Conservation (phyloP, 306 rosid species). For the Rosa rugosa region DNA sequence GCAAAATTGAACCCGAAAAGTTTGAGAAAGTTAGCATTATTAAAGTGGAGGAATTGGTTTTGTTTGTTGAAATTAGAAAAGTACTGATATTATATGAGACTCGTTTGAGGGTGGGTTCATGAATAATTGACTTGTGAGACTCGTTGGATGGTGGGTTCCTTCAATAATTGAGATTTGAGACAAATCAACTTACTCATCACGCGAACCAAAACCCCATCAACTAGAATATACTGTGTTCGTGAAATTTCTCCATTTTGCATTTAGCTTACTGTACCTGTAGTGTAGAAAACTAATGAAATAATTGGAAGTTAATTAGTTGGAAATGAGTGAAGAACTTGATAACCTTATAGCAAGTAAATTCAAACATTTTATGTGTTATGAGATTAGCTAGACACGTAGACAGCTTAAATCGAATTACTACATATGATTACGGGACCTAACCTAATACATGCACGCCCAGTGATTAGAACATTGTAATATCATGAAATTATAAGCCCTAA, state of each 20-base stretch:
- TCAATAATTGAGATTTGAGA: neutral
- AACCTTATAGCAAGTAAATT: too few species aligned
- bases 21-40: neutral
- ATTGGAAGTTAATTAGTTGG: too few species aligned
- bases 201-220: conserved; percentile 1
- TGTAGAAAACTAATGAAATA: too few species aligned
- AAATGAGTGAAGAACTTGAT: too few species aligned
- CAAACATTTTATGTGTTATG: too few species aligned
- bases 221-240: neutral
- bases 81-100: neutral
- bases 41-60: neutral
- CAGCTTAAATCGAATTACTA: too few species aligned
- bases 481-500: too few species aligned
- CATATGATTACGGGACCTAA: neutral
- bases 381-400: too few species aligned
- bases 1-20: neutral
- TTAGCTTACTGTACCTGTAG: too few species aligned
- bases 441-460: neutral
- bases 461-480: too few species aligned
- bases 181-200: conserved; percentile 8
- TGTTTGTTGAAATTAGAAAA: neutral
- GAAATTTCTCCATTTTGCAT: conserved; percentile 13
- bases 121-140: neutral
- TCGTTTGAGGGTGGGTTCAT: neutral
- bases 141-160: conserved; percentile 1